phyloP scores from a whole-genome alignment of 2,329 filamentous ascomycete genomes.

The Sphaerulina populicola region DNA sequence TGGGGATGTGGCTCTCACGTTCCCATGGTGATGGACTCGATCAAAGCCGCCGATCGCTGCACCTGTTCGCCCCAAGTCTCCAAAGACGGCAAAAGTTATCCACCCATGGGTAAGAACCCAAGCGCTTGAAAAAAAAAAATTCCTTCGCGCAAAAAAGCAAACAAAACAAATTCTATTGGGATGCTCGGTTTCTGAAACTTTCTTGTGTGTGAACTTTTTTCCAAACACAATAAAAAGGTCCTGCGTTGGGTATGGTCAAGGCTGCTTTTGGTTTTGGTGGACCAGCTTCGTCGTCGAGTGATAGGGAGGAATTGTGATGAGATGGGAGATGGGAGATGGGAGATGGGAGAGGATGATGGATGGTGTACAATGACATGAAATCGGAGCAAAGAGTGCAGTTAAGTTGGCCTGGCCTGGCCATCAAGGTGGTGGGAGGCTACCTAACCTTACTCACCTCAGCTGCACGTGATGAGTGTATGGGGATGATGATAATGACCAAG shows the following conservation, averaged over 20 bases:
- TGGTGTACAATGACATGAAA: no score
- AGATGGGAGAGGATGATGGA: no score
- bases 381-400: no score
- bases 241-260: conserved; percentile 27
- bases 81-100: conserved; percentile 54
- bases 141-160: no score
- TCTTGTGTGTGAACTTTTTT: neutral
- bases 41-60: conserved; percentile 55
- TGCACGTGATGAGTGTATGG: no score
- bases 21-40: conserved; percentile 47
- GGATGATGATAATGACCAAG: no score
- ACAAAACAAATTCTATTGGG: no score
- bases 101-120: conserved; percentile 47
- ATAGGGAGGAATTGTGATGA: conserved; percentile 23
- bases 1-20: conserved; percentile 30
- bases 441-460: no score
- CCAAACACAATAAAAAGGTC: no score
- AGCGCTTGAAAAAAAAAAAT: conserved; percentile 1
- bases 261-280: conserved; percentile 25
- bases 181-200: neutral
- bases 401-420: no score
- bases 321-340: no score
- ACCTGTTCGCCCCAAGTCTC: conserved; percentile 56
- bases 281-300: conserved; percentile 4
- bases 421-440: no score